Conservation (phyloP, 2,329 filamentous ascomycete species). For the Fusarium sp. region DNA sequence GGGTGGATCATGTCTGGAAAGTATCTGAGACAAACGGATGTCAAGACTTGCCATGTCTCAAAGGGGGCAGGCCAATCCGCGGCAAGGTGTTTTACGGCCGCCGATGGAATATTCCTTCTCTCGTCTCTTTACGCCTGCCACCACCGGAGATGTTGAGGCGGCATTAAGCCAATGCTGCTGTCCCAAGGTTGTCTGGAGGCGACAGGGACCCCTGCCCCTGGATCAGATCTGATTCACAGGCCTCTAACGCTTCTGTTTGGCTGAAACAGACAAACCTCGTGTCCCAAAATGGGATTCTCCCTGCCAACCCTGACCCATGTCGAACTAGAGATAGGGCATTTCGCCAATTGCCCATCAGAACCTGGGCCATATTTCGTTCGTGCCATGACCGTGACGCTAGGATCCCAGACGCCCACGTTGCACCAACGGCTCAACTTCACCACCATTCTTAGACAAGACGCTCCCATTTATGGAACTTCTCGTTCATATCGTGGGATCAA, state of each 20-base stretch:
- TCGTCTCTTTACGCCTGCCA: not conserved
- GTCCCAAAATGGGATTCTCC: constrained; percentile 46
- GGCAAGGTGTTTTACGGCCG: not conserved
- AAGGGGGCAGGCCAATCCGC: not conserved
- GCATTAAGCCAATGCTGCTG: constrained; percentile 3
- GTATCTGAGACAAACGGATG: constrained; percentile 12
- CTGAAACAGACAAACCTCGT: constrained; percentile 43
- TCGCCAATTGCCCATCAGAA: constrained; percentile 29
- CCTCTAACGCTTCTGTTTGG: constrained; percentile 37
- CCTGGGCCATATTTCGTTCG: constrained; percentile 15
- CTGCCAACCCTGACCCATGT: constrained; percentile 18
- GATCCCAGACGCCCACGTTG: constrained; percentile 11
- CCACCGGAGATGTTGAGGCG: constrained; percentile 15
- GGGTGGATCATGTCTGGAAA: constrained; percentile 7
- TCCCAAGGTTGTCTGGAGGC: not conserved
- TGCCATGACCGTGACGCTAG: constrained; percentile 10
- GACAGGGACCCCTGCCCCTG: constrained; percentile 27
- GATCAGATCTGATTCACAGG: constrained; percentile 39
- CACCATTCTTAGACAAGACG: not conserved
- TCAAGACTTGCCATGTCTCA: constrained; percentile 1
- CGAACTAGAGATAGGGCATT: constrained; percentile 20
- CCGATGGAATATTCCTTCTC: not conserved
- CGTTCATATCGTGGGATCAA: constrained; percentile 3
- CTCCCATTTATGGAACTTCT: not conserved
- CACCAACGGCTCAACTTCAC: constrained; percentile 20